Conservation (phyloP, 208 protist species). For the Wallacemonas sp. region DNA sequence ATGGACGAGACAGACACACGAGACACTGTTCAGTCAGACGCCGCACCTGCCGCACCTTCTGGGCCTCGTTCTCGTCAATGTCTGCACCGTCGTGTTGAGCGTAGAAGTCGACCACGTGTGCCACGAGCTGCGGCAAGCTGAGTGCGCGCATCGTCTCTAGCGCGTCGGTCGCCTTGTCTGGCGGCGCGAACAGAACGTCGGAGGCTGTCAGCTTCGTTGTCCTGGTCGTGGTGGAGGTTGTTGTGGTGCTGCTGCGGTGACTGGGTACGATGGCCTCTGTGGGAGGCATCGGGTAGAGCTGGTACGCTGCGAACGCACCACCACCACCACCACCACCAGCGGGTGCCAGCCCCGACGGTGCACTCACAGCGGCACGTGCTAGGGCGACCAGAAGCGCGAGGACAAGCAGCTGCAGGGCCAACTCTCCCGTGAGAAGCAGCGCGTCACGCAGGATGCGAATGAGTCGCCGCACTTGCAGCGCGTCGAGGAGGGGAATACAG, state of each 20-base stretch:
- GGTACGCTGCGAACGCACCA: constrained; percentile 31
- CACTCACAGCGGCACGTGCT: background rate
- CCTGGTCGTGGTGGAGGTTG: background rate
- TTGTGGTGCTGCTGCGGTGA: too few relatives aligned
- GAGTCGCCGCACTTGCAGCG: constrained; percentile 55
- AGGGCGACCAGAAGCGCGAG: constrained; percentile 44
- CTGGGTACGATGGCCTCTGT: background rate
- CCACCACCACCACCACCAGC: too few relatives aligned
- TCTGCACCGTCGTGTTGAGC: constrained; percentile 2
- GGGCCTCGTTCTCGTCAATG: constrained; percentile 20
- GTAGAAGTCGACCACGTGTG: constrained; percentile 36
- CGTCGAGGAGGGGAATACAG: constrained; percentile 49
- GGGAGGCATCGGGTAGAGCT: constrained; percentile 29
- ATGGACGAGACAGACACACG: background rate
- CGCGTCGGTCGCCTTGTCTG: constrained; percentile 15
- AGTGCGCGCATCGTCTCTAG: constrained; percentile 17
- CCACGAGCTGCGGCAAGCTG: constrained; percentile 42
- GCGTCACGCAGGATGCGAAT: constrained; percentile 39
- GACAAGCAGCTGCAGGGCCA: constrained; percentile 31
- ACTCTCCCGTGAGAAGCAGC: constrained; percentile 35
- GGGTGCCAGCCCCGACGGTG: background rate
- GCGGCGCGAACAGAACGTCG: background rate
- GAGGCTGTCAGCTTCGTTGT: background rate
- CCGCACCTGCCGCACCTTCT: background rate
- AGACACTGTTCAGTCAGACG: constrained; percentile 13